A percentile compares a stretch with the other conserved stretches of the same genome.
Evolutionary conservation across 106 monocot genomes (phyloP).

Genomic region (Acanthochlamys bracteata): DNA sequence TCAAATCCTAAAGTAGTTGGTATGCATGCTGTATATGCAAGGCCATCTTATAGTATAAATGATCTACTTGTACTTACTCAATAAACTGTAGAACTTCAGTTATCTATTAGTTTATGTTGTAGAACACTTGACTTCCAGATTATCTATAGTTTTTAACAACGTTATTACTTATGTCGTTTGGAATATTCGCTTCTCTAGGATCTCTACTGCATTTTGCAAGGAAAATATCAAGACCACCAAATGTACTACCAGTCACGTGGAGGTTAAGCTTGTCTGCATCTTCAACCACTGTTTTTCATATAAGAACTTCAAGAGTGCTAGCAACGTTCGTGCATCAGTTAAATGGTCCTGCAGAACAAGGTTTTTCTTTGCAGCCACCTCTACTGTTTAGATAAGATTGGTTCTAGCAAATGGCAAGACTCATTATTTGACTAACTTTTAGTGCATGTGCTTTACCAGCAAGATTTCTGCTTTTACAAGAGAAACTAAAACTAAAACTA

Average conservation of each 20-base stretch:
- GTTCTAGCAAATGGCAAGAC: no score
- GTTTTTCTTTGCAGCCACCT: not conserved
- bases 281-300: not conserved
- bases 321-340: not conserved
- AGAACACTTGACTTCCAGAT: not conserved
- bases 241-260: constrained; percentile 1
- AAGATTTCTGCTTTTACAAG: no score
- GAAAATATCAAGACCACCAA: not conserved
- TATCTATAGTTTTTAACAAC: no score
- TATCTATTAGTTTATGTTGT: not conserved
- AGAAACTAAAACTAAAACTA: no score
- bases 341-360: not conserved
- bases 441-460: no score
- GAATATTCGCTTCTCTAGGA: not conserved
- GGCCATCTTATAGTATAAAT: no score
- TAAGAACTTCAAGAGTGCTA: not conserved
- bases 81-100: no score
- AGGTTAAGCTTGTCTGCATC: not conserved
- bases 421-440: no score
- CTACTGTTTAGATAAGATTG: not conserved
- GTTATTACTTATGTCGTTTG: not conserved
- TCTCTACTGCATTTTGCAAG: not conserved
- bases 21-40: no score
- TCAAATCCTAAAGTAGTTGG: no score
- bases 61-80: no score